phyloP scores from a whole-genome alignment of 1,139 yeast genomes.

The Suhomyces yuchorum region DNA sequence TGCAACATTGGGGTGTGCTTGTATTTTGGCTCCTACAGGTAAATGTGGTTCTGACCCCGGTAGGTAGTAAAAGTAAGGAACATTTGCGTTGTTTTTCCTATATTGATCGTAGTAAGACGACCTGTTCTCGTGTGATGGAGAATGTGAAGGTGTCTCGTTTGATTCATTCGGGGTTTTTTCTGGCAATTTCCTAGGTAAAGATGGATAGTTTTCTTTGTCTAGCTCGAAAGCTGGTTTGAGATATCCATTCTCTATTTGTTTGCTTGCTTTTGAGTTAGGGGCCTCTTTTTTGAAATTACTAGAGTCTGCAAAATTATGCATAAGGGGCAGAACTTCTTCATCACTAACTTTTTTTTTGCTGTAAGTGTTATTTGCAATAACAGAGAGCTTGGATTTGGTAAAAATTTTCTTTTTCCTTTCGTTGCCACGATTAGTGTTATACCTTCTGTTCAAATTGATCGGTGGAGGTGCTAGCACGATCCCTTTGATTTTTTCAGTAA shows the following conservation, averaged over 20 bases:
- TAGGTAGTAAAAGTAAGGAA: conserved; percentile 13
- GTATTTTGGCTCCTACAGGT: conserved; percentile 9
- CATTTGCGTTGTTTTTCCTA: conserved; percentile 3
- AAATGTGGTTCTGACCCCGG: conserved; percentile 11
- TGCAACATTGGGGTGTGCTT: conserved; percentile 5
- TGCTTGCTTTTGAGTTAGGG: neutral
- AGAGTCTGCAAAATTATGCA: neutral
- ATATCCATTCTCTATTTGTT: neutral
- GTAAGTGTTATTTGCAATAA: conserved; percentile 18
- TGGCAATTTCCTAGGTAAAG: neutral
- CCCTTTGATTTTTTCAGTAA: conserved; percentile 22
- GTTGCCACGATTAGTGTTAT: neutral
- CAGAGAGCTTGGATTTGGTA: conserved; percentile 12
- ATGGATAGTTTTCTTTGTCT: conserved; percentile 3
- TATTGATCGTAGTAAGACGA: neutral
- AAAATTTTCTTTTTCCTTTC: conserved; percentile 4
- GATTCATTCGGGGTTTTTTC: neutral
- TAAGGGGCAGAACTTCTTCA: neutral
- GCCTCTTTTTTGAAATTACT: neutral
- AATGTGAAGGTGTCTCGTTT: neutral
- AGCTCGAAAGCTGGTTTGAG: conserved; percentile 1
- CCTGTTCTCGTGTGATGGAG: neutral
- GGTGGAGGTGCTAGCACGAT: conserved; percentile 75
- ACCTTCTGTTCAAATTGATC: conserved; percentile 48
- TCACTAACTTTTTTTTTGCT: conserved; percentile 13